Evolutionary conservation across 192 early-diverging fungal species (phyloP), one percentile per base, ranked within the genome.

Genomic region (Spinellus fusiger): DNA sequence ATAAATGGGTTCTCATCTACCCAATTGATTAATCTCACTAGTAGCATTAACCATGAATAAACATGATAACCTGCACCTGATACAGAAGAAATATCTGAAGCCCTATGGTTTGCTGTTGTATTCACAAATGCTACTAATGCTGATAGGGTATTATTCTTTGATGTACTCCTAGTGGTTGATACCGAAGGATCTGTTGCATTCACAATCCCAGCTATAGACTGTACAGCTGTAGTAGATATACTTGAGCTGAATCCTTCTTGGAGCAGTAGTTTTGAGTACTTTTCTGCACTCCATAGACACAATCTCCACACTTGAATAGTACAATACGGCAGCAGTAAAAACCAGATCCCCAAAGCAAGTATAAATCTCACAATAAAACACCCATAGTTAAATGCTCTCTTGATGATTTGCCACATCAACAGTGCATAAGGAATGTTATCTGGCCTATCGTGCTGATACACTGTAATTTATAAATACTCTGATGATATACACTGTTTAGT

Each of bases 251-350:
- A 50, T 26, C 23, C 49, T 27, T 27, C 8, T 50, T 50, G 49
- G 20, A 15, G 20, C 23, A 27, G 23, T 9, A 50, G 12, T 15
- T 50, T 5, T 9, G 54, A 47, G 13, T 53, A 9, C 32, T 29
- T 16, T 53, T 86, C 80, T 1, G 81, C 87, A 40, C 72, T 77
- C 86, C 87, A 89, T 55, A 93, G 92, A 64, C 87, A 91, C 52
- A 93, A 79, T n/a, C 91, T 79, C 87, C 86, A 90, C 12, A 90
- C 76, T 88, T 89, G 91, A 23, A 91, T 80, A 4, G 92, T 87
- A 46, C 89, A 64, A 66, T 89, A 93, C 22, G 95, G 95, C 25
- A 98, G 78, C 34, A 84, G 60, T 16, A 90, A 74, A 20, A 94
- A 75, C 95, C 95, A 98, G 29, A 92, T 74, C 5, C 62, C 65